A percentile compares a stretch with the other conserved stretches of the same genome.
Evolutionary conservation across 2,329 filamentous ascomycete species (phyloP).

Genomic region (Penicillium sp.): DNA sequence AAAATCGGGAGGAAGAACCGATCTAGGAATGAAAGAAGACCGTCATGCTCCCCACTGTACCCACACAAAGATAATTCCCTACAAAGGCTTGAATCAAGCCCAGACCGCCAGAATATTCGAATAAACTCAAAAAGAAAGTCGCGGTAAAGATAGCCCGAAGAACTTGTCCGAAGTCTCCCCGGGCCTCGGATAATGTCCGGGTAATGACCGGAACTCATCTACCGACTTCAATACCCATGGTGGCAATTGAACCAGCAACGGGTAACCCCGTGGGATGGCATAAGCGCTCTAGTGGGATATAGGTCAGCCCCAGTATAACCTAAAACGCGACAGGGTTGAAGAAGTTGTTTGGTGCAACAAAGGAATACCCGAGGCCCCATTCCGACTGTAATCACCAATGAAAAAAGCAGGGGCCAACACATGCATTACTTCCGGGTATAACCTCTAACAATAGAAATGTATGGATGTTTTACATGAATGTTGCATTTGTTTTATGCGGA

Average conservation of each 20-base stretch:
- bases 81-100: not conserved
- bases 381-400: not conserved
- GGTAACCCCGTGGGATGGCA: not conserved
- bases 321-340: not conserved
- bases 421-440: not conserved
- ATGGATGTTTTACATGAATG: not conserved
- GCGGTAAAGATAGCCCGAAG: not conserved
- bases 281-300: not conserved
- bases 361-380: not conserved
- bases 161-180: not conserved
- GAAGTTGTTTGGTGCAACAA: not conserved
- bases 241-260: not conserved
- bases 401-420: not conserved
- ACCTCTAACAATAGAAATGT: not conserved
- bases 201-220: not conserved
- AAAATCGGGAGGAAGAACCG: not conserved
- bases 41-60: not conserved
- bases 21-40: not conserved
- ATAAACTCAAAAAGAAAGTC: not conserved
- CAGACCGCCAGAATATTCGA: not conserved
- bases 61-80: not conserved
- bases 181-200: not conserved
- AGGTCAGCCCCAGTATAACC: not conserved
- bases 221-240: not conserved
- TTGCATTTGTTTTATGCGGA: not conserved